Base-by-base conservation (phyloP, 495 filamentous ascomycete species). In the Amniculicola lignicola region DNA sequence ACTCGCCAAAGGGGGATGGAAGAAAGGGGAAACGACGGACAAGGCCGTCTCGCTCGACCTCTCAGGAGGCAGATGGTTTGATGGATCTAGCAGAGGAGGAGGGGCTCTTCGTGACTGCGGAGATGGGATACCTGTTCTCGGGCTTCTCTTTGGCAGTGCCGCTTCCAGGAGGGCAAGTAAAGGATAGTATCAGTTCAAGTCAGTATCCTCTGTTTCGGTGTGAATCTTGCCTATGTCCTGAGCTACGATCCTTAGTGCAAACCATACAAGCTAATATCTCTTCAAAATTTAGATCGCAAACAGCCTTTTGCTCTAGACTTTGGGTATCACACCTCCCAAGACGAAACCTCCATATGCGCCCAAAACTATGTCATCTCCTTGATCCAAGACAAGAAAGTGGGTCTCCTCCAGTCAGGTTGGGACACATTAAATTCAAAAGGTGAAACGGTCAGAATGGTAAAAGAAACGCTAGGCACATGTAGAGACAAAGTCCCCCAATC, bases 361-460 rank as follows among this genome's bases (percentile, higher is more conserved):
- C 42, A 58, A 15, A n/a, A 23, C 21, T 57, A 63, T 24, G 37
- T 59, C 19, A 21, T 24, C 6, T 63, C 41, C 1, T 19, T 59
- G 22, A n/a, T 53, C 24, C 48, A 31, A 9, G 60, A 63, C 38
- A 47, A 49, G 38, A 49, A 35, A 18, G n/a, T 35, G 2, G 49
- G 54, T 18, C 22, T 38, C 14, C n/a, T 41, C 2, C 35, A 58
- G 28, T 49, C 60, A 24, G 59, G 60, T 25, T 49, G 53, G 12
- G 45, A 58, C 31, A 63, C 60, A 15, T 35, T 63, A 25, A 40
- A 59, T 33, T 45, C 54, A 21, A 58, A 57, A 28, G 60, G 54
- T 35, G 54, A 63, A 28, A 50, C 54, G 18, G 48, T 63, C 12
- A 40, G 60, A 21, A 49, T 58, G 9, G 54, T 58, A 2, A 52